Conservation (phyloP, 768 basidiomycete species). For the Tylopilus felleus region DNA sequence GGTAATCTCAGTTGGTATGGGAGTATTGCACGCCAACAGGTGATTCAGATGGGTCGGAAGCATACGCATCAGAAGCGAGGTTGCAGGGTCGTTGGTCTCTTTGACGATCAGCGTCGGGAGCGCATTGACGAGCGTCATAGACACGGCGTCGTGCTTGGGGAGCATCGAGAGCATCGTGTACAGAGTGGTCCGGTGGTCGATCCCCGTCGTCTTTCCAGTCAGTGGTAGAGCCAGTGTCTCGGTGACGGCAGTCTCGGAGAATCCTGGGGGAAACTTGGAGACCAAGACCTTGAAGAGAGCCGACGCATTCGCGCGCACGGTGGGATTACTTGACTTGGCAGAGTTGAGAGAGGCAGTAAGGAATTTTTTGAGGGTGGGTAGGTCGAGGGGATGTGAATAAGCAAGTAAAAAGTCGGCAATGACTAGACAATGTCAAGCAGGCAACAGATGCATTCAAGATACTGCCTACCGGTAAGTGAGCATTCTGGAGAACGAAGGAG, state of each 20-base stretch:
- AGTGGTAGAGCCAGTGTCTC: slow-evolving; percentile 77
- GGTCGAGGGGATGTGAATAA: slow-evolving; percentile 49
- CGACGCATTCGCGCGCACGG: slow-evolving; percentile 54
- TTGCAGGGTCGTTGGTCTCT: slow-evolving; percentile 73
- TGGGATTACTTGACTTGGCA: slow-evolving; percentile 69
- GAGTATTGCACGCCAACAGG: slow-evolving; percentile 42
- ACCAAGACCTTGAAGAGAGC: slow-evolving; percentile 53
- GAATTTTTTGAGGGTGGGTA: slow-evolving; percentile 48
- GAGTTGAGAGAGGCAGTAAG: slow-evolving; percentile 60
- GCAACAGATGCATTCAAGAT: neutral
- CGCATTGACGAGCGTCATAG: slow-evolving; percentile 41
- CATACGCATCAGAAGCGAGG: slow-evolving; percentile 49
- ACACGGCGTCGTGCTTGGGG: slow-evolving; percentile 45
- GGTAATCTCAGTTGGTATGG: slow-evolving; percentile 43
- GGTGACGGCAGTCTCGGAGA: slow-evolving; percentile 45
- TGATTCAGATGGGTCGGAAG: slow-evolving; percentile 58
- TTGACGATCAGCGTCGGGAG: slow-evolving; percentile 54
- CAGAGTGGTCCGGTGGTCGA: slow-evolving; percentile 79
- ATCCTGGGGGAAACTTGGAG: slow-evolving; percentile 33
- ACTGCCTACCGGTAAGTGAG: slow-evolving; percentile 55
- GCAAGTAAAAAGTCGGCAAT: slow-evolving; percentile 56
- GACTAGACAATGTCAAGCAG: slow-evolving; percentile 34
- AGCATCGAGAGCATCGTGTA: slow-evolving; percentile 72
- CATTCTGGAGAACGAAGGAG: slow-evolving; percentile 79
- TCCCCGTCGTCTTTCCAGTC: slow-evolving; percentile 79